Evolutionary conservation across 2,329 filamentous ascomycete species (phyloP), one percentile per base, ranked within the genome.

Genomic region (Colletotrichum sp.): DNA sequence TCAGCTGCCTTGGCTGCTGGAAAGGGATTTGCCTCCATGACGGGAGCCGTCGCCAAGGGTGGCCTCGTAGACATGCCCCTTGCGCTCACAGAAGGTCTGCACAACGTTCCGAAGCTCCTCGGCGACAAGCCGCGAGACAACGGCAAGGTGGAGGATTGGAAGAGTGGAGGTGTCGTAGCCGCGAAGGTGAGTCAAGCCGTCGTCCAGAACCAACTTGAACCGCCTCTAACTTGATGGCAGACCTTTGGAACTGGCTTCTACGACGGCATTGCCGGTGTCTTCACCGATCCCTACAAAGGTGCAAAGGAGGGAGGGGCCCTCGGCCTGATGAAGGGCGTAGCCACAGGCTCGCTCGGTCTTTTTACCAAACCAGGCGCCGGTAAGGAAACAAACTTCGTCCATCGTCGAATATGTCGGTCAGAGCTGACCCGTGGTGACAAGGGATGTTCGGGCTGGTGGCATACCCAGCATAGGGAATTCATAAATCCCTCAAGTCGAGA

Each of bases 41-140:
- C 78, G 4, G 78, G 76, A 5, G 74, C 74, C 12, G 77, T 79
- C 43, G 77, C 77, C 67, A 84, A 83, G 68, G 83, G 82, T 8
- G 59, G 78, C 0, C 61, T 82, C 4, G 80, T 85, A 3, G 82
- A 84, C 61, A 74, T 85, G 29, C 83, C 83, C 0, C 76, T 81
- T 6, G 83, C 84, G 2, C 65, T 80, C 6, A 73, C 83, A 2
- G 82, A 85, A 66, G 83, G 83, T 1, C 73, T 85, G 15, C 78
- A 80, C 31, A 78, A 78, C 5, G 75, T 82, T 2, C 84, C 84
- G 0, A 79, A 74, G 18, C 69, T 85, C 7, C 84, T 84, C 67
- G 83, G 83, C 6, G 82, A 84, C 38, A 77, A 82, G 15, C 77
- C 81, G 4, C 76, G 78, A 36, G 76, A 82, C 8, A 78, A 83